Conservation (phyloP, 441 rosid genomes). For the Croton laevigatus region DNA sequence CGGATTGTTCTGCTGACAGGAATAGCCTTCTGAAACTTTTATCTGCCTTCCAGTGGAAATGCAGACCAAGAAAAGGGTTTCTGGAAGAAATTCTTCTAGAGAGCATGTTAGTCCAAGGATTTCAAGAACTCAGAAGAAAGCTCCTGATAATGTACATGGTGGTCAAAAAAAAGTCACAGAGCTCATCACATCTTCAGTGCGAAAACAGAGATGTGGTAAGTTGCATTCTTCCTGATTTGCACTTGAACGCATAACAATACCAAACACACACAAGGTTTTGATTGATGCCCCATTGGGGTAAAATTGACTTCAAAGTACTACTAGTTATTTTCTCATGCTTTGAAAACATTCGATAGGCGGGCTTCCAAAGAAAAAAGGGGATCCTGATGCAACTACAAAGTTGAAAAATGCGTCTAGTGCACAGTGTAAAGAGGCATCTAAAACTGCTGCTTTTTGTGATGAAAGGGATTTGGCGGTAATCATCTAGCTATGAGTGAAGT, state of each 20-base stretch:
- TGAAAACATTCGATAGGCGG: slow-evolving; percentile 28
- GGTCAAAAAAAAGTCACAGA: slow-evolving; percentile 50
- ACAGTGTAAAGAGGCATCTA: slow-evolving; percentile 27
- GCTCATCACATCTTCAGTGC: slow-evolving; percentile 62
- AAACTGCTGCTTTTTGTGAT: slow-evolving; percentile 29
- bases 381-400: slow-evolving; percentile 29
- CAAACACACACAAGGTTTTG: neutral
- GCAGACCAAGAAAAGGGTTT: slow-evolving; percentile 57
- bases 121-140: slow-evolving; percentile 51
- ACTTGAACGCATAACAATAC: neutral
- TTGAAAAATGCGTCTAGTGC: slow-evolving; percentile 26
- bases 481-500: neutral
- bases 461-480: slow-evolving; percentile 41
- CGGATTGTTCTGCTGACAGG: slow-evolving; percentile 14
- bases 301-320: neutral
- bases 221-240: slow-evolving; percentile 1
- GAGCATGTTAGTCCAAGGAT: slow-evolving; percentile 46
- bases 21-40: slow-evolving; percentile 20
- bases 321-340: slow-evolving; percentile 8
- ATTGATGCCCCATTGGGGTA: neutral
- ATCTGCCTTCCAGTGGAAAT: slow-evolving; percentile 28
- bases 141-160: slow-evolving; percentile 44
- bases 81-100: slow-evolving; percentile 47
- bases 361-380: slow-evolving; percentile 39
- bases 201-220: slow-evolving; percentile 54